Conservation (phyloP, 2,329 filamentous ascomycete genomes). For the Aspergillus pseudonomiae region DNA sequence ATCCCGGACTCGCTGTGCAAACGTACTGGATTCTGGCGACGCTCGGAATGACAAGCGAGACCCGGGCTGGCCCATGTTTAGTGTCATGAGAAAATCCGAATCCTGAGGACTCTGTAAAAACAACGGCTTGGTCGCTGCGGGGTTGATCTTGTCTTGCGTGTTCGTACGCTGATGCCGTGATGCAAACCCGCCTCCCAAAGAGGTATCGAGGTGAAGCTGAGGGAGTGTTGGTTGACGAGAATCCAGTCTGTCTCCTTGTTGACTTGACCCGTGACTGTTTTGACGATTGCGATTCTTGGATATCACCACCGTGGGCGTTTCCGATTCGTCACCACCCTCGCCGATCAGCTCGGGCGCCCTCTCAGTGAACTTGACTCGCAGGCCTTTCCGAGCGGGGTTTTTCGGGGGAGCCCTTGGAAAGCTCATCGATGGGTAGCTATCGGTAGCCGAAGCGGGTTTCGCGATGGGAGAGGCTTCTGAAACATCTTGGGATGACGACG, state of each 20-base stretch:
- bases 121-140: conserved; percentile 29
- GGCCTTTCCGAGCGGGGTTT: conserved; percentile 62
- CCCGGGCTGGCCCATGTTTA: conserved; percentile 32
- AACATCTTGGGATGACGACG: conserved; percentile 32
- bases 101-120: conserved; percentile 40
- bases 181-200: conserved; percentile 25
- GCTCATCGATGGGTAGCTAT: conserved; percentile 25
- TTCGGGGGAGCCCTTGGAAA: conserved; percentile 31
- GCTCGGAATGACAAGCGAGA: conserved; percentile 44
- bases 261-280: conserved; percentile 22
- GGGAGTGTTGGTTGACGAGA: conserved; percentile 25
- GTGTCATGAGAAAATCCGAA: conserved; percentile 40
- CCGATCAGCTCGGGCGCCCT: conserved; percentile 80
- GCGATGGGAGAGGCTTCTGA: conserved; percentile 21
- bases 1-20: conserved; percentile 51
- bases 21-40: conserved; percentile 46
- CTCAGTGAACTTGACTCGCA: conserved; percentile 74
- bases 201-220: conserved; percentile 38
- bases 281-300: conserved; percentile 50
- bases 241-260: conserved; percentile 24
- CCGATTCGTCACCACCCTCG: conserved; percentile 85
- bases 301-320: conserved; percentile 72
- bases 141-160: conserved; percentile 17
- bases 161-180: conserved; percentile 17
- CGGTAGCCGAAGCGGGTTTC: conserved; percentile 22